phyloP scores from a whole-genome alignment of 192 early-diverging fungal genomes.

The Podila epigama region DNA sequence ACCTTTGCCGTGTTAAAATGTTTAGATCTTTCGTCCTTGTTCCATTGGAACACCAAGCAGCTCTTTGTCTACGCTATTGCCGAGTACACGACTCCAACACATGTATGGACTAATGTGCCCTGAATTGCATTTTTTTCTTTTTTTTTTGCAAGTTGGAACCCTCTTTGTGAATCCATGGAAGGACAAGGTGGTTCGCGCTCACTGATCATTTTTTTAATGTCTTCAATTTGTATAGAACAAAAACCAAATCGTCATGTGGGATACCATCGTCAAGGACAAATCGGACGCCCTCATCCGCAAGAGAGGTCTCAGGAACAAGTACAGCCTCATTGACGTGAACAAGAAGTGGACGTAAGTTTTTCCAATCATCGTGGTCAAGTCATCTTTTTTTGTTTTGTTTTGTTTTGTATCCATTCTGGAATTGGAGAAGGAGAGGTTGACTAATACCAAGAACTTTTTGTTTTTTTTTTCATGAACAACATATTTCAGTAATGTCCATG shows the following conservation, averaged over 20 bases:
- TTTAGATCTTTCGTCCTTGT: constrained; percentile 79
- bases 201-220: background rate
- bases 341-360: constrained; percentile 69
- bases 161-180: constrained; percentile 2
- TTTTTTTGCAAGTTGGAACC: background rate
- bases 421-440: background rate
- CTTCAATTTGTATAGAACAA: constrained; percentile 44
- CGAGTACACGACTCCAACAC: constrained; percentile 74
- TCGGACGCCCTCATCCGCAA: constrained; percentile 67
- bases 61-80: constrained; percentile 81
- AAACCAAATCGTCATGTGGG: constrained; percentile 88
- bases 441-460: background rate
- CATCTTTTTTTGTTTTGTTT: constrained; percentile 10
- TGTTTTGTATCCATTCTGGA: constrained; percentile 3
- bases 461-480: background rate
- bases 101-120: constrained; percentile 54
- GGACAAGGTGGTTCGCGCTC: background rate
- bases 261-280: constrained; percentile 77
- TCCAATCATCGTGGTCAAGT: background rate
- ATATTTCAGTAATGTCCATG: constrained; percentile 60
- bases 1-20: background rate
- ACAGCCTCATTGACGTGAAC: constrained; percentile 73
- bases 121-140: background rate
- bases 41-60: constrained; percentile 94
- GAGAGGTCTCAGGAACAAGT: constrained; percentile 67